These are phyloP conservation scores for Forsythia viridissima DNA, from an alignment of 257 asterid genomes.

Conservation along the genomic window DNA sequence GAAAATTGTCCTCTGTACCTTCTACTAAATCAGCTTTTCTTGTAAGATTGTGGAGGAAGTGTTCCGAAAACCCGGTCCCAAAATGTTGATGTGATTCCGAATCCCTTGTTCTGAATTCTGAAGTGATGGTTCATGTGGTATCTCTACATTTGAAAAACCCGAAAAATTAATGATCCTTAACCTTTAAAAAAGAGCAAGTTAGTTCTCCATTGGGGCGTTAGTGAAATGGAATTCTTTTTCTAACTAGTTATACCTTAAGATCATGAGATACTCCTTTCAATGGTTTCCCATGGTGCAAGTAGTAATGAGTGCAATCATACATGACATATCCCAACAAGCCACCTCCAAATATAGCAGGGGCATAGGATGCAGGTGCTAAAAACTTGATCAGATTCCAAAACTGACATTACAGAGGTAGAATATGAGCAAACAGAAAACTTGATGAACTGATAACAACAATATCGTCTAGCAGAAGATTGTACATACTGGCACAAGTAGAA, in stretches of 20 bases:
- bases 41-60: constrained; percentile 50
- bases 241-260: constrained; percentile 51
- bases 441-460: neutral
- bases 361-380: constrained; percentile 36
- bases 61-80: constrained; percentile 88
- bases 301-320: constrained; percentile 84
- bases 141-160: constrained; percentile 39
- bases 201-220: neutral
- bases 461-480: neutral
- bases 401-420: constrained; percentile 36
- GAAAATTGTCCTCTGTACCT: neutral
- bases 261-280: constrained; percentile 44
- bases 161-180: neutral
- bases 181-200: neutral
- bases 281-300: constrained; percentile 80
- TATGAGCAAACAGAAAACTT: neutral
- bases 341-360: constrained; percentile 69
- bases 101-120: constrained; percentile 67
- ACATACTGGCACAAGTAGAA: constrained; percentile 41
- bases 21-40: constrained; percentile 35
- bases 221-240: neutral
- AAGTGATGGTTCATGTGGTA: constrained; percentile 85
- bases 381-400: constrained; percentile 56
- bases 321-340: constrained; percentile 68
- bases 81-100: constrained; percentile 73